Evolutionary conservation across 1,139 yeast species (phyloP), one percentile per base, ranked within the genome.

Genomic region (Candida buenavistaensis): DNA sequence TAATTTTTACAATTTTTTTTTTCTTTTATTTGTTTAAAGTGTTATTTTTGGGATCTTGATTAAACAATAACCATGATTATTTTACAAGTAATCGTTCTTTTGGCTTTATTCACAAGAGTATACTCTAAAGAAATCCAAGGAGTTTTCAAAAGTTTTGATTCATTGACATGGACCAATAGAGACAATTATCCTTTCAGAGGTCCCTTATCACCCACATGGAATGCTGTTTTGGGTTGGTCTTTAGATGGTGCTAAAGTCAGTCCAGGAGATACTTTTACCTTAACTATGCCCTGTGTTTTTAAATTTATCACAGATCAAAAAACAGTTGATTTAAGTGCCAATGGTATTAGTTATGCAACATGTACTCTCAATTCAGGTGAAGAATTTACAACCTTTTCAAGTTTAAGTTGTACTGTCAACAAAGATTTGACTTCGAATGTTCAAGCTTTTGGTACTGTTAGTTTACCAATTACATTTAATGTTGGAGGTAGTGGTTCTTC

Each of bases 191-290:
- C 30, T 29, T 25, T 20, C 19, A 15, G 16, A 3, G 27, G 35
- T n/a, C 55, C 57, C 1, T 12, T 10, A 14, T 25, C 26, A 15
- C 55, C 55, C 1, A 47, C 39, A 38, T 61, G 64, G 63, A 24
- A 33, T 12, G 57, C 52, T 2, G 41, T 48, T 1, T 33, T 60
- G 6, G 36, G 37, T 3, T 62, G 66, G 66, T 14, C 32, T 4
- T 37, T 62, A 5, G 34, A 39, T 11, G 51, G 52, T 9, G 12
- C 44, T 3, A 32, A 43, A 1, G 50, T 47, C 2, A 27, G 32
- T 2, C 35, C 60, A 4, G 64, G 63, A 10, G 65, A 60, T 41
- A 59, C 64, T 5, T 60, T 61, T 43, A 40, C 51, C 1, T 52
- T 61, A 30, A 33, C 33, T 11, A 37, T 62, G 41, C 63, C 64